phyloP scores from a whole-genome alignment of 2,329 filamentous ascomycete genomes.

The Penicillium sp. region DNA sequence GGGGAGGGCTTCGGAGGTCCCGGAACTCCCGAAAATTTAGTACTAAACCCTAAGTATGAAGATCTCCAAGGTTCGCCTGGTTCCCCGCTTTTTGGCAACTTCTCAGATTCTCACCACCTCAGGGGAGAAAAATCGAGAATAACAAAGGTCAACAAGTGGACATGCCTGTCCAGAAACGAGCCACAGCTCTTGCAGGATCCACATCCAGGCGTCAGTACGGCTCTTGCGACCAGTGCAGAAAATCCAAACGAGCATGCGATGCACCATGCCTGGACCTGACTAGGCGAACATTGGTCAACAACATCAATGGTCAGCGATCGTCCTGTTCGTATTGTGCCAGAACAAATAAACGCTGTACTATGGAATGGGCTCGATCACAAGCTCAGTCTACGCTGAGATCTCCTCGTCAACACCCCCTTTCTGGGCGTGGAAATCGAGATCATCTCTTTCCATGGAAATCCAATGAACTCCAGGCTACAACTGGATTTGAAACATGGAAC shows the following conservation, averaged over 20 bases:
- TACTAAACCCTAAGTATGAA: not conserved
- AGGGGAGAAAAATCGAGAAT: not conserved
- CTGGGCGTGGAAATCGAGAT: not conserved
- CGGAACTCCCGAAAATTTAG: not conserved
- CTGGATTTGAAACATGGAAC: not conserved
- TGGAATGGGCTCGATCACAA: not conserved
- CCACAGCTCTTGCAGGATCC: not conserved
- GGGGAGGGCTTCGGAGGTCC: not conserved
- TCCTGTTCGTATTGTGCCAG: not conserved
- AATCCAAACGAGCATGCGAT: slow-evolving; percentile 1
- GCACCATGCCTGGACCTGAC: not conserved
- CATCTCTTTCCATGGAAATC: not conserved
- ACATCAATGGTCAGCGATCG: not conserved
- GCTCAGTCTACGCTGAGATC: too few species aligned
- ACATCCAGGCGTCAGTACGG: not conserved
- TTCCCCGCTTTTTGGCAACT: not conserved
- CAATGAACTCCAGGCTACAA: not conserved
- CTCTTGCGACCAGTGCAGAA: slow-evolving; percentile 1
- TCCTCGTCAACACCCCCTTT: not conserved
- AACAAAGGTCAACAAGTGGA: not conserved
- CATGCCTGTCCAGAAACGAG: not conserved
- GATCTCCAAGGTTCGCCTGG: not conserved
- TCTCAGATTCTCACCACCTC: not conserved
- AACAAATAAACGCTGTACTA: not conserved
- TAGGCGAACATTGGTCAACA: not conserved